phyloP scores from a whole-genome alignment of 108 stramenopile species.

The Chaetoceros muelleri region DNA sequence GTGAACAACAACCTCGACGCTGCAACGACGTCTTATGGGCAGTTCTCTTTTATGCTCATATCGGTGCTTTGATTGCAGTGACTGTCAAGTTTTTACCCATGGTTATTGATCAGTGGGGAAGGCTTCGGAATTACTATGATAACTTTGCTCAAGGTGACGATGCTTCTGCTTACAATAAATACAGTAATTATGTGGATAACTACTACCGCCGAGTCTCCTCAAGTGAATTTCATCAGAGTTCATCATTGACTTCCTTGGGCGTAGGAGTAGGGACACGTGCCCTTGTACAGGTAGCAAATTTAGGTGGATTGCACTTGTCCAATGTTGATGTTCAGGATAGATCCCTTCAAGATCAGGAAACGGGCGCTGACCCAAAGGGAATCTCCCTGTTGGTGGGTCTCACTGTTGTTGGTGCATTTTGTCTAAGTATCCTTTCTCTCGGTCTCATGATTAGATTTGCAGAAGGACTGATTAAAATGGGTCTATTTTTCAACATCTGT shows the following conservation, averaged over 20 bases:
- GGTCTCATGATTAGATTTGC: constrained; percentile 34
- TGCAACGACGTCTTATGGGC: constrained; percentile 57
- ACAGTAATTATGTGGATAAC: not conserved
- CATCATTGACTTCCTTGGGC: not conserved
- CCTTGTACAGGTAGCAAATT: not conserved
- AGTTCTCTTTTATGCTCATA: constrained; percentile 48
- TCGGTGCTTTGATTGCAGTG: constrained; percentile 31
- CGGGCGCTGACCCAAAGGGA: constrained; percentile 5
- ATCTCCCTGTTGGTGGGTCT: constrained; percentile 18
- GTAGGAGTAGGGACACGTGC: not conserved
- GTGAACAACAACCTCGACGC: constrained; percentile 32
- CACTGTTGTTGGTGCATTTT: constrained; percentile 15
- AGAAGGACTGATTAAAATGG: constrained; percentile 41
- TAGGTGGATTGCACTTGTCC: not conserved
- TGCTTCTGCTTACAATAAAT: not conserved
- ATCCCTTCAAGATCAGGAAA: not conserved
- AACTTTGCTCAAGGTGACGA: not conserved
- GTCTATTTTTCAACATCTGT: constrained; percentile 47
- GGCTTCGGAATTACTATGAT: not conserved
- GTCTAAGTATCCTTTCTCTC: constrained; percentile 14
- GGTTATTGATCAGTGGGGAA: constrained; percentile 20
- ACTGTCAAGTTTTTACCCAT: constrained; percentile 30
- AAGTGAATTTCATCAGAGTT: not conserved
- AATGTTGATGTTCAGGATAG: constrained; percentile 8
- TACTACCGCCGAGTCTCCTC: not conserved